Conservation (phyloP, 164 flowering plant species). For the Magnolia officinalis region DNA sequence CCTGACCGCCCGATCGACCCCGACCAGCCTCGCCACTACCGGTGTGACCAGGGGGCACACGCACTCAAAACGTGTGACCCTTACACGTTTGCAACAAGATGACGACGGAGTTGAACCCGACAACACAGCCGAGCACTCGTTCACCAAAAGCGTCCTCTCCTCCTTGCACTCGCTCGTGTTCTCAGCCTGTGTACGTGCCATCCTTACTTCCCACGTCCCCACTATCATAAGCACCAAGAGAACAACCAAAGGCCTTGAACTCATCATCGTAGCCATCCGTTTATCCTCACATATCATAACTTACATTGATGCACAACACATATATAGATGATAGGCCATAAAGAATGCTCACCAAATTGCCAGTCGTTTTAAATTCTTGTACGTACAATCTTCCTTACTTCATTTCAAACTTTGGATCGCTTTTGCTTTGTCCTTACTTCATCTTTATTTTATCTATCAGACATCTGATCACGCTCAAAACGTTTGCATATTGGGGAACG, state of each 20-base stretch:
- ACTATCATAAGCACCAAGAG: background rate
- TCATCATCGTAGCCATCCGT: too few relatives aligned
- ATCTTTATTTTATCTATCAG: too few relatives aligned
- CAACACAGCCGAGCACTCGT: conserved; percentile 22
- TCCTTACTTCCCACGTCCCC: background rate
- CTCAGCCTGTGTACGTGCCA: background rate
- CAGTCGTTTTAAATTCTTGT: too few relatives aligned
- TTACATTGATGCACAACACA: too few relatives aligned
- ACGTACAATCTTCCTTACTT: too few relatives aligned
- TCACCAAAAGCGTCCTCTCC: conserved; percentile 17
- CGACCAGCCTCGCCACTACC: conserved; percentile 26
- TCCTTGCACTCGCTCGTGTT: conserved; percentile 13
- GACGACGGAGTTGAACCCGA: conserved; percentile 22
- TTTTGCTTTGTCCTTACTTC: too few relatives aligned
- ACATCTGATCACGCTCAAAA: too few relatives aligned
- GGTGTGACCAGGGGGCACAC: conserved; percentile 33
- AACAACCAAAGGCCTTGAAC: background rate
- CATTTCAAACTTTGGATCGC: too few relatives aligned
- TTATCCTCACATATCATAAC: too few relatives aligned
- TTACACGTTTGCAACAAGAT: conserved; percentile 23
- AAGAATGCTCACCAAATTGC: too few relatives aligned
- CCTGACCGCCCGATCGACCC: conserved; percentile 20
- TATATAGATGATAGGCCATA: too few relatives aligned
- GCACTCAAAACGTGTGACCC: conserved; percentile 28
- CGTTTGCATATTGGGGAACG: too few relatives aligned